phyloP scores from a whole-genome alignment of 495 filamentous ascomycete genomes.

The Podospora pseudocomata region DNA sequence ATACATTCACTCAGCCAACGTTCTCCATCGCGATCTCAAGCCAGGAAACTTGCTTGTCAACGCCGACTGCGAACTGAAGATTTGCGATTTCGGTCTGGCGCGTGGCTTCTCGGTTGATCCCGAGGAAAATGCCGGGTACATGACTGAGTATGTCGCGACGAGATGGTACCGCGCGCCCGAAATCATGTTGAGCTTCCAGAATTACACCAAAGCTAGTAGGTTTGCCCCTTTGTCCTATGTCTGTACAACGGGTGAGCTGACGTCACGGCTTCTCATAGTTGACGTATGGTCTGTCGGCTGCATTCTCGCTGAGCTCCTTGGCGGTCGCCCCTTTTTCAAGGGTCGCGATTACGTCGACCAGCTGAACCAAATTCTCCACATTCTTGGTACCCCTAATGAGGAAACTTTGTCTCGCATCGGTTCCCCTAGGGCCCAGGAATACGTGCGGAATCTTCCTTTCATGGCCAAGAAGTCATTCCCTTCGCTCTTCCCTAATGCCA shows the following conservation, averaged over 20 bases:
- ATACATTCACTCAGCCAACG: slow-evolving; percentile 98
- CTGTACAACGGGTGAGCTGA: not conserved
- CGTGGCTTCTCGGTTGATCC: slow-evolving; percentile 95
- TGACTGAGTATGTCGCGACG: slow-evolving; percentile 99
- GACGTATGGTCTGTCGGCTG: slow-evolving; percentile 99
- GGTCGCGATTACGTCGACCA: slow-evolving; percentile 98
- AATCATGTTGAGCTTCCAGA: slow-evolving; percentile 99
- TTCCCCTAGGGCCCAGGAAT: slow-evolving; percentile 93
- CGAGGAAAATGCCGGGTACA: slow-evolving; percentile 97
- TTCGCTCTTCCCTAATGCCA: slow-evolving; percentile 86
- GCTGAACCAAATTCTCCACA: slow-evolving; percentile 98
- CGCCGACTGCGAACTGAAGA: slow-evolving; percentile 98
- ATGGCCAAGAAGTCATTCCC: slow-evolving; percentile 93
- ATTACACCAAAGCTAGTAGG: slow-evolving; percentile 98
- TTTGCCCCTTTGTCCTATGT: slow-evolving; percentile 25
- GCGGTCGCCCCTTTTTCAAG: slow-evolving; percentile 97
- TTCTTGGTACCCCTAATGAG: slow-evolving; percentile 93
- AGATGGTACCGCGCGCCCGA: slow-evolving; percentile 98
- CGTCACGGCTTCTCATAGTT: slow-evolving; percentile 51
- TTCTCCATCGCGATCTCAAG: slow-evolving; percentile 93
- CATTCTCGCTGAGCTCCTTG: slow-evolving; percentile 93
- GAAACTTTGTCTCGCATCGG: slow-evolving; percentile 92
- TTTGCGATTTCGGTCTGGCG: slow-evolving; percentile 95
- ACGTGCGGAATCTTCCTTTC: slow-evolving; percentile 94
- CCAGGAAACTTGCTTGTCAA: slow-evolving; percentile 96